Evolutionary conservation across 176 grass and related monocot species (phyloP).

Genomic region (Oryza meyeriana): DNA sequence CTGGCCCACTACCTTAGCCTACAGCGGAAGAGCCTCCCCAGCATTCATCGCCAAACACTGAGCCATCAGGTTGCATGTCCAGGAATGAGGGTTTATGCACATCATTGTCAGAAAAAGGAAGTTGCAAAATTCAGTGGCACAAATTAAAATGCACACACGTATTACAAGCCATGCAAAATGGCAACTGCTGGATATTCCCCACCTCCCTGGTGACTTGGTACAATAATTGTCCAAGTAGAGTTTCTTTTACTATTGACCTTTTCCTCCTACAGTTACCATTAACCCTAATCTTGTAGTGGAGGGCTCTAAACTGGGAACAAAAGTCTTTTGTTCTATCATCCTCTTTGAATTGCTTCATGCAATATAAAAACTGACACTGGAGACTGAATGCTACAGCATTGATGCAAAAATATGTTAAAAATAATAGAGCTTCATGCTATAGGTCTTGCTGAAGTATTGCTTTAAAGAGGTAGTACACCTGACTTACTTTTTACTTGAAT

Average conservation of each 20-base stretch:
- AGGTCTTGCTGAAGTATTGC: not conserved
- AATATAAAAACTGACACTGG: not conserved
- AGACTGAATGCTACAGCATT: not conserved
- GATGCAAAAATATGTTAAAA: not conserved
- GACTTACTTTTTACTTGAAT: not conserved
- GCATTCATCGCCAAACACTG: conserved; percentile 37
- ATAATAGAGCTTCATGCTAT: not conserved
- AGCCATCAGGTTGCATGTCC: conserved; percentile 32
- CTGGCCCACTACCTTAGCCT: conserved; percentile 9
- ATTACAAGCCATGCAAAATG: conserved; percentile 18
- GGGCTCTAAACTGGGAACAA: not conserved
- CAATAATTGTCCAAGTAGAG: conserved; percentile 25
- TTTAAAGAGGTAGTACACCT: not conserved
- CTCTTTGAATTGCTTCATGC: not conserved
- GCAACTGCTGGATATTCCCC: conserved; percentile 3
- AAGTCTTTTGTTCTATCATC: not conserved
- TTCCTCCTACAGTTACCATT: not conserved
- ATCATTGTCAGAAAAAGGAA: conserved; percentile 31
- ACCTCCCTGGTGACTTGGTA: not conserved
- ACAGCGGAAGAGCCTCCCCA: not conserved
- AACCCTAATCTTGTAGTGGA: not conserved
- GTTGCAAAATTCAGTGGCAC: not conserved
- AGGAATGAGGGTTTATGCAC: conserved; percentile 4
- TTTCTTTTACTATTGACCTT: not conserved
- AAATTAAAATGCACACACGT: not conserved